Conservation (phyloP, 2,329 filamentous ascomycete species). For the Leptographium wingfieldii region DNA sequence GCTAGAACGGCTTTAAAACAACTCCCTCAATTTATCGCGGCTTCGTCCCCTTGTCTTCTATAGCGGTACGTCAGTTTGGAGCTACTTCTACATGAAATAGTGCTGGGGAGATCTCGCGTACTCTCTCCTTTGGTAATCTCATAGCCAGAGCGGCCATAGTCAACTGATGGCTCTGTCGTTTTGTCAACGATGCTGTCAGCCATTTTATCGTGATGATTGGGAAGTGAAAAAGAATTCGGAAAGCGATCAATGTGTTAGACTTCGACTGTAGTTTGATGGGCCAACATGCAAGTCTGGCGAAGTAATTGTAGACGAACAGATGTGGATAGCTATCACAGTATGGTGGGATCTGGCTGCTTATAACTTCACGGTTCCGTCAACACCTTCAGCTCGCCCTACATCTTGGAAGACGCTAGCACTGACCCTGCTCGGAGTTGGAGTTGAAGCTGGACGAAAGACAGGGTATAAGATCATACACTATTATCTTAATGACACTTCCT, state of each 20-base stretch:
- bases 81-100: not conserved
- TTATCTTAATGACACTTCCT: no score
- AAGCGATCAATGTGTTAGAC: not conserved
- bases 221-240: not conserved
- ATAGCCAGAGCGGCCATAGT: not conserved
- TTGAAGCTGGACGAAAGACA: no score
- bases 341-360: no score
- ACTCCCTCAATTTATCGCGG: not conserved
- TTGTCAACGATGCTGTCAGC: not conserved
- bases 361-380: no score
- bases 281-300: no score
- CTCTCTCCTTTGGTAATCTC: constrained; percentile 1
- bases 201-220: not conserved
- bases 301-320: no score
- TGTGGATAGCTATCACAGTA: no score
- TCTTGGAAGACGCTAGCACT: no score
- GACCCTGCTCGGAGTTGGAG: no score
- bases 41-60: not conserved
- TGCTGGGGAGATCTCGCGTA: not conserved
- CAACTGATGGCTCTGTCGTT: not conserved
- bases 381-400: no score
- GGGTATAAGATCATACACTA: no score
- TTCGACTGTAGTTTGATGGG: no score
- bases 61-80: not conserved
- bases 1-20: not conserved